These are phyloP conservation scores for Cutaneotrichosporon curvatum DNA, from an alignment of 1,284 basidiomycete genomes.

Conservation along the genomic window DNA sequence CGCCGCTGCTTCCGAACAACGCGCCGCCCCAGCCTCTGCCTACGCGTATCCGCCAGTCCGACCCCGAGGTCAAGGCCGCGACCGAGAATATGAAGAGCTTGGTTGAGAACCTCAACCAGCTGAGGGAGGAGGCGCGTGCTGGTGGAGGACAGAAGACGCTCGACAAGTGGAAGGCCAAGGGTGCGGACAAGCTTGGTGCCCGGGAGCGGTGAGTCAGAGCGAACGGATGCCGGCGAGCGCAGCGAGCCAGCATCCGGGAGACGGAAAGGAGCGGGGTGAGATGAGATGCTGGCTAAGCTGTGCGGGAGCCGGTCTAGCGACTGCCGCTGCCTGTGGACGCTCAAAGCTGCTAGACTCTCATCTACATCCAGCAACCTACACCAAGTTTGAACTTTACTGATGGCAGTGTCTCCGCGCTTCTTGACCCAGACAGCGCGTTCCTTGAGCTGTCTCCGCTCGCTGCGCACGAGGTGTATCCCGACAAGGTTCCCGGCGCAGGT, in stretches of 20 bases:
- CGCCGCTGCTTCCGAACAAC: constrained; percentile 21
- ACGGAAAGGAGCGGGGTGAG: too few species aligned
- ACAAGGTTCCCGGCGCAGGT: constrained; percentile 78
- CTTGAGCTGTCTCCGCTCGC: constrained; percentile 80
- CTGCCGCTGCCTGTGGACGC: too few species aligned
- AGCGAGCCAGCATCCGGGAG: not conserved
- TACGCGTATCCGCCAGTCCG: constrained; percentile 18
- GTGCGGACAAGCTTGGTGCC: constrained; percentile 75
- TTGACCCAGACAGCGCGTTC: constrained; percentile 84
- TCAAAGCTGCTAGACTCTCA: too few species aligned
- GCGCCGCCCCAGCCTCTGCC: constrained; percentile 31
- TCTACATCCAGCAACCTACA: too few species aligned
- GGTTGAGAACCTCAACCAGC: constrained; percentile 18
- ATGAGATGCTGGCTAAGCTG: too few species aligned
- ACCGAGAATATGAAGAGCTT: constrained; percentile 24
- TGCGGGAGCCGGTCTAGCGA: too few species aligned
- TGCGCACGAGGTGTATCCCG: constrained; percentile 78
- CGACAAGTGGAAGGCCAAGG: constrained; percentile 60
- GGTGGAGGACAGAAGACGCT: constrained; percentile 57
- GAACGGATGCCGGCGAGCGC: not conserved
- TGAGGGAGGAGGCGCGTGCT: constrained; percentile 50
- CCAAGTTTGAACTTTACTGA: too few species aligned
- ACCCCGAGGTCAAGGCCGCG: constrained; percentile 27
- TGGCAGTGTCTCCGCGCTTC: constrained; percentile 56
- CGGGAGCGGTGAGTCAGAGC: constrained; percentile 61